phyloP scores from a whole-genome alignment of 1,284 basidiomycete genomes.

The Irpex sp. region DNA sequence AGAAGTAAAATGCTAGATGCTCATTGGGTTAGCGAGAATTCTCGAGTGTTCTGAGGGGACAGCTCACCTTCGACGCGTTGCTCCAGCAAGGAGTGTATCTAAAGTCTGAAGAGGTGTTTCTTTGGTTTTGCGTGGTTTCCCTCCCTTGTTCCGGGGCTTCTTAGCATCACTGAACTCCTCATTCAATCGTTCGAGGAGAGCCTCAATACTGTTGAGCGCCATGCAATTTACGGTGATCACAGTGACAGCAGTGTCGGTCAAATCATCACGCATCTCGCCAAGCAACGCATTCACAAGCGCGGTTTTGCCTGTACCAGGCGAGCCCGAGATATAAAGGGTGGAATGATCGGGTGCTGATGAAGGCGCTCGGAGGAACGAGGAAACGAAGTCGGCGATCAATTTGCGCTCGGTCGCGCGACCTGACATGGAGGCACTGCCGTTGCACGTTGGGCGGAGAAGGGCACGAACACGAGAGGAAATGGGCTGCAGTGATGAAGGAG shows the following conservation, averaged over 20 bases:
- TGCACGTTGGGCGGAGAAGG: conserved; percentile 64
- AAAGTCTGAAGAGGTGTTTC: conserved; percentile 35
- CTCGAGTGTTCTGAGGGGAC: conserved; percentile 31
- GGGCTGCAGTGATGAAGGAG: conserved; percentile 47
- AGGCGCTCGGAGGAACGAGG: conserved; percentile 36
- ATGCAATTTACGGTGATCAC: conserved; percentile 71
- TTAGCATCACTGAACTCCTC: conserved; percentile 43
- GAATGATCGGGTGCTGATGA: conserved; percentile 27
- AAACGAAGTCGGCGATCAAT: conserved; percentile 52
- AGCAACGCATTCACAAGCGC: conserved; percentile 68
- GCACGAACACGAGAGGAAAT: conserved; percentile 61
- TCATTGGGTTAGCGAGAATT: conserved; percentile 2
- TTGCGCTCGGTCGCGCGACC: conserved; percentile 61
- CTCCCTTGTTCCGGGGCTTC: conserved; percentile 30
- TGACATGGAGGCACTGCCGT: conserved; percentile 44
- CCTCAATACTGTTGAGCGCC: conserved; percentile 58
- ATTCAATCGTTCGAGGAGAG: conserved; percentile 63
- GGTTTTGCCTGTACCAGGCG: conserved; percentile 80
- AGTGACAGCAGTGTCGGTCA: conserved; percentile 34
- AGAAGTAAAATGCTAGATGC: conserved; percentile 60
- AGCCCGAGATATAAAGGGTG: conserved; percentile 70
- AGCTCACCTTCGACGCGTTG: conserved; percentile 18
- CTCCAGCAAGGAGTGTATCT: conserved; percentile 30
- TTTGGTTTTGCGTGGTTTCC: conserved; percentile 24
- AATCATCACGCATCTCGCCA: conserved; percentile 28